phyloP scores from a whole-genome alignment of 2,329 filamentous ascomycete genomes.

The Alternaria atra region DNA sequence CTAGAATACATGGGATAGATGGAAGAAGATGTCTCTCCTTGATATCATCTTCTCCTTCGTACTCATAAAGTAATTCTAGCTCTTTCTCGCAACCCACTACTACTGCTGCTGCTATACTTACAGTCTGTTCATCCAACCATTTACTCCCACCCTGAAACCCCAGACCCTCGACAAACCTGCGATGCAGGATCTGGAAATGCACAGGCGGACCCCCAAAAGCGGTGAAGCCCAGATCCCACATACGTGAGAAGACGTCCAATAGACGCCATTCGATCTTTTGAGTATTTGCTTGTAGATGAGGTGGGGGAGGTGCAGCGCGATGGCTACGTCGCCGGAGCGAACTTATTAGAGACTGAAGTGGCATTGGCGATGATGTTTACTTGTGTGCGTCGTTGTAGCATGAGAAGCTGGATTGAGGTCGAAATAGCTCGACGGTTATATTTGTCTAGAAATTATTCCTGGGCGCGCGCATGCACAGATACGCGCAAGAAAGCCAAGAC shows the following conservation, averaged over 20 bases:
- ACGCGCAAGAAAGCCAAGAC: slow-evolving; percentile 1
- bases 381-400: neutral
- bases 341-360: slow-evolving; percentile 32
- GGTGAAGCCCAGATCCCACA: slow-evolving; percentile 71
- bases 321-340: slow-evolving; percentile 29
- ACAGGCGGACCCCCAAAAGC: slow-evolving; percentile 74
- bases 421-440: neutral
- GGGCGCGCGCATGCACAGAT: neutral
- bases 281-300: slow-evolving; percentile 22
- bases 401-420: neutral
- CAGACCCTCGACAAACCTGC: slow-evolving; percentile 65
- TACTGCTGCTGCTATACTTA: slow-evolving; percentile 41
- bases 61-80: neutral
- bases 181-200: slow-evolving; percentile 73
- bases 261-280: slow-evolving; percentile 35
- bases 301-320: slow-evolving; percentile 10
- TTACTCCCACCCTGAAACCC: slow-evolving; percentile 59
- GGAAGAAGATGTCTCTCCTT: neutral
- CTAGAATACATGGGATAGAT: neutral
- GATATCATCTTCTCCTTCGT: neutral
- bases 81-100: neutral
- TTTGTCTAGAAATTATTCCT: neutral
- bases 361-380: slow-evolving; percentile 11
- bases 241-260: slow-evolving; percentile 37
- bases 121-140: slow-evolving; percentile 76